Conservation (phyloP, 805 yeast genomes). For the Candida ponderosae region DNA sequence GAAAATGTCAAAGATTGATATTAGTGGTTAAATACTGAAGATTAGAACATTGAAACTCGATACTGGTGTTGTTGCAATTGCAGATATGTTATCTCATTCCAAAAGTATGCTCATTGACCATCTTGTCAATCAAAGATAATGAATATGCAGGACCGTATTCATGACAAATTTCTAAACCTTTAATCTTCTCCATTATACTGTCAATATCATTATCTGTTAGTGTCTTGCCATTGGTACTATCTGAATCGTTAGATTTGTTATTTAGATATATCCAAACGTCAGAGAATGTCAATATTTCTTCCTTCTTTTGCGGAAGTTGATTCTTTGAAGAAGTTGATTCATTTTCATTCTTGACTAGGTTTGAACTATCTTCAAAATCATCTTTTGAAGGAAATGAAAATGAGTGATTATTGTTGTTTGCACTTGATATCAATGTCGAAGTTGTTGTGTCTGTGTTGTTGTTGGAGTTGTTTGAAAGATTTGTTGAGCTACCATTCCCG, state of each 20-base stretch:
- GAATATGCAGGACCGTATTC: slow-evolving; percentile 72
- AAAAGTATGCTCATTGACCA: slow-evolving; percentile 14
- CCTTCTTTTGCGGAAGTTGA: slow-evolving; percentile 15
- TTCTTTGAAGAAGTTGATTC: slow-evolving; percentile 5
- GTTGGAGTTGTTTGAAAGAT: slow-evolving; percentile 8
- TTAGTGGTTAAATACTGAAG: too few species aligned
- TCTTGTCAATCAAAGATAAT: slow-evolving; percentile 32
- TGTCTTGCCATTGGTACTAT: slow-evolving; percentile 30
- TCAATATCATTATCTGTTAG: slow-evolving; percentile 44
- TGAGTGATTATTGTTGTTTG: slow-evolving; percentile 2
- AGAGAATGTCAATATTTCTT: slow-evolving; percentile 55
- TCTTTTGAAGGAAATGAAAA: slow-evolving; percentile 23
- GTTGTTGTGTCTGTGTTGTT: slow-evolving; percentile 1
- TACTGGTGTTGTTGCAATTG: too few species aligned
- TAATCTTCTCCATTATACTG: slow-evolving; percentile 49
- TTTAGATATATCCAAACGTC: slow-evolving; percentile 81
- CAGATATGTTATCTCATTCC: too few species aligned
- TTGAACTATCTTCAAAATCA: slow-evolving; percentile 17
- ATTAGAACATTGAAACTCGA: too few species aligned
- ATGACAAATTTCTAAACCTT: slow-evolving; percentile 70
- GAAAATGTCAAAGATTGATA: too few species aligned
- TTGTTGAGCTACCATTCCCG: background rate
- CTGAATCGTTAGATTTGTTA: slow-evolving; percentile 33
- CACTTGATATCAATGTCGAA: too few species aligned
- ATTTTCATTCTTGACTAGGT: slow-evolving; percentile 1